Conservation (phyloP, 2,329 filamentous ascomycete species). For the Macrophomina phaseolina region DNA sequence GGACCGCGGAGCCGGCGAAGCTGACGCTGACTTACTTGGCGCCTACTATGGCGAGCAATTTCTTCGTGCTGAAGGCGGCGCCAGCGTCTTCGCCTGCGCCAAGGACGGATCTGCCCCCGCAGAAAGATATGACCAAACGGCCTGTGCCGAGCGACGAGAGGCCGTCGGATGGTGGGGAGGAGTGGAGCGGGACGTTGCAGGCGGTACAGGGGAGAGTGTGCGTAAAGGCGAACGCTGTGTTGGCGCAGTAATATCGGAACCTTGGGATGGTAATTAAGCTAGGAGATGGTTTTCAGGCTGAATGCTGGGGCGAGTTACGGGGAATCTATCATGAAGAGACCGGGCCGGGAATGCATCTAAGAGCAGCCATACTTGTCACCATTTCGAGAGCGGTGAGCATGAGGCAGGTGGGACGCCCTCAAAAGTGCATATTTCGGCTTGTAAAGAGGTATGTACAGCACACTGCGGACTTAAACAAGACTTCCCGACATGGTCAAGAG, state of each 20-base stretch:
- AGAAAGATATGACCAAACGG: conserved; percentile 48
- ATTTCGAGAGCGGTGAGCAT: too few relatives aligned
- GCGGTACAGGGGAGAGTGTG: conserved; percentile 58
- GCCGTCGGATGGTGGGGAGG: conserved; percentile 40
- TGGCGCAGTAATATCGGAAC: not conserved
- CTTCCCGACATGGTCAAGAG: too few relatives aligned
- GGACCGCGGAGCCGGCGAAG: conserved; percentile 30
- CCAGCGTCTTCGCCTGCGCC: conserved; percentile 42
- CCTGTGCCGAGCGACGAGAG: conserved; percentile 31
- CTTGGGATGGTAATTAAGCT: too few relatives aligned
- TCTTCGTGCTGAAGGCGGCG: conserved; percentile 66
- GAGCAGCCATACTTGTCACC: too few relatives aligned
- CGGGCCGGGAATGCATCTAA: too few relatives aligned
- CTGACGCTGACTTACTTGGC: conserved; percentile 65
- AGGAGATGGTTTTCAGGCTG: too few relatives aligned
- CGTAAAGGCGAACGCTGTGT: conserved; percentile 58
- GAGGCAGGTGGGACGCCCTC: too few relatives aligned
- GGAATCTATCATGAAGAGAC: too few relatives aligned
- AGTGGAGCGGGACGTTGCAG: conserved; percentile 62
- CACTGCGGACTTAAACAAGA: too few relatives aligned
- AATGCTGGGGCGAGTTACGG: too few relatives aligned
- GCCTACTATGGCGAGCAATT: conserved; percentile 64
- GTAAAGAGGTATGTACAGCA: too few relatives aligned
- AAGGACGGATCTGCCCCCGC: conserved; percentile 36
- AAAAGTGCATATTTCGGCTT: too few relatives aligned